These are phyloP conservation scores for Rosa lucieae DNA, from an alignment of 306 rosid species.

Conservation along the genomic window DNA sequence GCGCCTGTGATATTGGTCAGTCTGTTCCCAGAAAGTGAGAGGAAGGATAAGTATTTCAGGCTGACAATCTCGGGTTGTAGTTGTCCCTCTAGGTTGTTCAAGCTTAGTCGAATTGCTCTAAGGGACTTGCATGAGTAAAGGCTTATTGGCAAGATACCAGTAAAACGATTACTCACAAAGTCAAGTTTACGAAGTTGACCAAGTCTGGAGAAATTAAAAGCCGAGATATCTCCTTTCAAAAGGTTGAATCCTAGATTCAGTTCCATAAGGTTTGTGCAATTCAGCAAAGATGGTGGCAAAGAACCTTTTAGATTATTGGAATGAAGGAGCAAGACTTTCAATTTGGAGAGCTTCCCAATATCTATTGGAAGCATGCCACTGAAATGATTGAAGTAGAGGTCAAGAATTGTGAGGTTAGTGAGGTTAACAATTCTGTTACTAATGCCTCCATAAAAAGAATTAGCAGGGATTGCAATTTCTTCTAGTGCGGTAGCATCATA, in stretches of 20 bases:
- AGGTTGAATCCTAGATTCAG: background rate
- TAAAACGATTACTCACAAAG: background rate
- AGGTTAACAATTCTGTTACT: background rate
- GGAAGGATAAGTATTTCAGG: background rate
- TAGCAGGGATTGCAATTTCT: conserved; percentile 2
- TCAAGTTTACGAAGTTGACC: background rate
- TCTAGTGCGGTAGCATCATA: background rate
- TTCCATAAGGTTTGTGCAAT: background rate
- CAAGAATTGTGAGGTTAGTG: conserved; percentile 14
- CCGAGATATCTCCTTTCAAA: conserved; percentile 10
- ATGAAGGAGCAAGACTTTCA: background rate
- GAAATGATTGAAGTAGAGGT: background rate
- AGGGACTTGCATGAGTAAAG: conserved; percentile 14
- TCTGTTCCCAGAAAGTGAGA: background rate
- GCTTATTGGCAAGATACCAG: background rate
- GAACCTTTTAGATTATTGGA: background rate
- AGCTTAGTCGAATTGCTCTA: background rate
- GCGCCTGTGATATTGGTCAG: conserved; percentile 11
- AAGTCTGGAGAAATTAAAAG: conserved; percentile 7
- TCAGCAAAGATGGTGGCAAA: conserved; percentile 6
- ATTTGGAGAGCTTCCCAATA: conserved; percentile 8
- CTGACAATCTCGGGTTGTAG: background rate
- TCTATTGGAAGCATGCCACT: background rate
- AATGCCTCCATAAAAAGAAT: background rate
- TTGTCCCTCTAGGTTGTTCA: background rate